Percentiles rank a stretch among this genome's conserved stretches.
Conservation (phyloP, 768 basidiomycete genomes). For the Lyophyllum atratum region DNA sequence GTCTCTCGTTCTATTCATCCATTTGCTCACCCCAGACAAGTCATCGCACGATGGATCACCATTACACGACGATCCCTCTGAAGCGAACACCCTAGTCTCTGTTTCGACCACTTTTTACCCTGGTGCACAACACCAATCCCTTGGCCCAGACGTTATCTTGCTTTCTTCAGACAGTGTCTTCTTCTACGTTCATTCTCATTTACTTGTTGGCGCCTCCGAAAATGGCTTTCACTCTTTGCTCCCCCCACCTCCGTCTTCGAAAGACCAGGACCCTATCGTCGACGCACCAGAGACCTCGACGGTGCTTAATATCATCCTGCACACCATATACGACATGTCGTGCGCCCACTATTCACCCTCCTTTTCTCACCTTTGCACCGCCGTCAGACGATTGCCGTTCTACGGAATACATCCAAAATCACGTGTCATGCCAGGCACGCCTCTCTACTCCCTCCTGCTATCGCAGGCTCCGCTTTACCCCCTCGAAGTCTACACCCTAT, state of each 20-base stretch:
- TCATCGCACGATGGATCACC: constrained; percentile 51
- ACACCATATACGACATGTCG: constrained; percentile 70
- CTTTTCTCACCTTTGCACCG: constrained; percentile 55
- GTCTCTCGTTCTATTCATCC: not conserved
- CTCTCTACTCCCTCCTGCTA: constrained; percentile 62
- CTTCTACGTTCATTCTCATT: constrained; percentile 74
- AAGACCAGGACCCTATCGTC: constrained; percentile 56
- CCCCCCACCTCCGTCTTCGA: constrained; percentile 38
- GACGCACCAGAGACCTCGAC: constrained; percentile 59
- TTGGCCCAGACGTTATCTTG: constrained; percentile 64
- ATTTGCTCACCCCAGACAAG: constrained; percentile 21
- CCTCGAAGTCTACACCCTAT: constrained; percentile 71
- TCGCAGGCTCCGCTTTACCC: constrained; percentile 69
- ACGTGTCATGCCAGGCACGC: constrained; percentile 49
- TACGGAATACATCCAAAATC: constrained; percentile 63
- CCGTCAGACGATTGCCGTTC: constrained; percentile 54
- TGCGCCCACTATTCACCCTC: constrained; percentile 76
- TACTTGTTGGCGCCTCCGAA: constrained; percentile 58
- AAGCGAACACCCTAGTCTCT: constrained; percentile 55
- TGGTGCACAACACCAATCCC: constrained; percentile 55
- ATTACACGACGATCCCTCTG: constrained; percentile 32
- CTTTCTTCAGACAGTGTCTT: constrained; percentile 78
- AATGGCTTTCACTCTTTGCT: constrained; percentile 68
- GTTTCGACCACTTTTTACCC: constrained; percentile 86
- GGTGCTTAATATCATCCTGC: constrained; percentile 72